Base-by-base conservation (phyloP, 805 yeast genomes). In the Saccharomycopsis olivae region DNA sequence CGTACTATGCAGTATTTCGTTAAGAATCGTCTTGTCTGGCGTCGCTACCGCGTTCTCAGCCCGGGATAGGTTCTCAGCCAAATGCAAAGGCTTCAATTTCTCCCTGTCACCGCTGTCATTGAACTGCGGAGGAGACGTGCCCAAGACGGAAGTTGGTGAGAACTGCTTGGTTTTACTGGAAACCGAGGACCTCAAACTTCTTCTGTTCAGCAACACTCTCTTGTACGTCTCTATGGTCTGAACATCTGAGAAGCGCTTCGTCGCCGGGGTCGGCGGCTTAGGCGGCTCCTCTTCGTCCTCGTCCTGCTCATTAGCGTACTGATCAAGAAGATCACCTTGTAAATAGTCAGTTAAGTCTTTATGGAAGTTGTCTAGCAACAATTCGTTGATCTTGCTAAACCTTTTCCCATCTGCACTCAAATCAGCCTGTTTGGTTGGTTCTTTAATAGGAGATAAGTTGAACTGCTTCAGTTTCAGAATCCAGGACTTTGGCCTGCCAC, bases 361-460 rank as follows among this genome's bases (percentile, higher is more conserved):
- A 15, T 40, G 19, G 25, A 35, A 40, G 14, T 36, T 40, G 14
- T 40, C 44, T 14, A 40, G 17, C 4, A 40, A 18, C 16, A 36
- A 30, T 10, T 31, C 19, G 21, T 31, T 40, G 13, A 35, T 23
- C 13, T 40, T 23, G 24, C 24, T 24, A 15, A n/a, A n/a, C 10
- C 25, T 23, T 23, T 23, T 23, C 10, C 10, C 25, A 8, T 10
- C 10, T 6, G 25, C 25, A 6, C 10, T 8, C n/a, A n/a, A n/a
- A n/a, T n/a, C n/a, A n/a, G 27, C 35, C 8, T 36, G 24, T 18
- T 23, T 25, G 10, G 4, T 10, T 5, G 44, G 44, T 29, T 44
- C 47, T n/a, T 28, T 33, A 27, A 44, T 40, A n/a, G 47, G 47
- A 13, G 47, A 44, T n/a, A 44, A 24, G 16, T 43, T 38, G 34